Evolutionary conservation across 2,329 filamentous ascomycete species (phyloP).

Genomic region (Sporothrix inflata): DNA sequence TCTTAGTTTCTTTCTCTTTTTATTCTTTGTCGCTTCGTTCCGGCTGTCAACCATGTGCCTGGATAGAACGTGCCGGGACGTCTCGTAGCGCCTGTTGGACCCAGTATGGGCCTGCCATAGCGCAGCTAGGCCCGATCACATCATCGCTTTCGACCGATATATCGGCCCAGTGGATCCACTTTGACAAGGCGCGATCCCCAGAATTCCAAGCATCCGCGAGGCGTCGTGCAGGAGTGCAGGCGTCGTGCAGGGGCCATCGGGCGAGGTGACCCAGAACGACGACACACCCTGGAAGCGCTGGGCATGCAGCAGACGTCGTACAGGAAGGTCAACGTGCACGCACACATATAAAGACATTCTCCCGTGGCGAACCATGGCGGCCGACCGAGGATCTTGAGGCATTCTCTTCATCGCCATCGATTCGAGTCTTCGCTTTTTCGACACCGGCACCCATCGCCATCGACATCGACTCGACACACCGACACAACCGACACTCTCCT

Average conservation of each 20-base stretch:
- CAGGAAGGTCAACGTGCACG: not conserved
- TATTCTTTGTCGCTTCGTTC: not conserved
- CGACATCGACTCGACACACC: not conserved
- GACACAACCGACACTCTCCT: not conserved
- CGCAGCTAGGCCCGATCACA: not conserved
- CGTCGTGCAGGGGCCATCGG: no score
- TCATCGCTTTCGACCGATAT: slow-evolving; percentile 19
- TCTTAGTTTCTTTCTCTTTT: not conserved
- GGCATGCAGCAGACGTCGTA: not conserved
- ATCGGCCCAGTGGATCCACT: slow-evolving; percentile 15
- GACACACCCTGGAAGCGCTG: not conserved
- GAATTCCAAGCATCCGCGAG: not conserved
- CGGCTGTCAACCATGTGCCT: not conserved
- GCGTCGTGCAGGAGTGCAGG: not conserved
- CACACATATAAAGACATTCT: slow-evolving; percentile 7
- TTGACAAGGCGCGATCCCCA: slow-evolving; percentile 3
- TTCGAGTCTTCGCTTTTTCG: not conserved
- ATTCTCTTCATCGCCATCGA: not conserved
- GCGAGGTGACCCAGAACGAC: not conserved
- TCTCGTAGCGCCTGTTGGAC: not conserved
- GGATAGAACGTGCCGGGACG: not conserved
- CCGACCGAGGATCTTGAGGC: not conserved
- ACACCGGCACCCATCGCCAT: no score
- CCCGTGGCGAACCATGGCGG: slow-evolving; percentile 5
- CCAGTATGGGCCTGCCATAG: not conserved